Base-by-base conservation (phyloP, 225 moss, liverwort and hornwort species). In the Climacium dendroides region DNA sequence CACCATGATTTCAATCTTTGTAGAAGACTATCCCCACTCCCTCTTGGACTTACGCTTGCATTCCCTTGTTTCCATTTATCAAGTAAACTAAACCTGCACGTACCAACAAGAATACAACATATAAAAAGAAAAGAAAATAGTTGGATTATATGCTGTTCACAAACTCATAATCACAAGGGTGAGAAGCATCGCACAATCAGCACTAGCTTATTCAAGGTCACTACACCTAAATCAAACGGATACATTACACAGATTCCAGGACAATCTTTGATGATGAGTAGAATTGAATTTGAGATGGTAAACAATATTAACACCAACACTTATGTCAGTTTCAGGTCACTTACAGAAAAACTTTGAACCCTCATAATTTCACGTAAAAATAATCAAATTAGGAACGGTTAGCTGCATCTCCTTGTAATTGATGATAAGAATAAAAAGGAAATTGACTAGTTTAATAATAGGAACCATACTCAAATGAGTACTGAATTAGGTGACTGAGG, bases 31-130 rank as follows among this genome's bases (percentile, higher is more conserved):
- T 94, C 94, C 85, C 94, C 95, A 82, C 64, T 64, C 55, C 87
- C 94, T 78, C 91, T 85, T 84, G 89, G 89, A 88, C 90, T 94
- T 58, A 63, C 24, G 61, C 82, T 86, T 66, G 81, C 92, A 86
- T 84, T 91, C 75, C 59, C 83, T 86, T 92, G 94, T 88, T 81
- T 87, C 96, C 96, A 96, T 89, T 91, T 95, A 62, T 98, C 96
- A 81, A 96, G 88, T 90, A 96, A 95, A 90, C 96, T 98, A 87
- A 94, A 95, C 94, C 98, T 98, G 92, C 91, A 93, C 32, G 25
- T 58, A 89, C 41, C 73, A 83, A 82, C n/a, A 81, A 85, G 55
- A 87, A 73, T 39, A 50, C n/a, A 52, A 54, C 19, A 69, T 54
- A 39, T 8, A 79, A 61, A 76, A 13, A n/a, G 48, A 82, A 19